phyloP scores from a whole-genome alignment of 176 grass and related monocot genomes.

The Bromus sterilis region DNA sequence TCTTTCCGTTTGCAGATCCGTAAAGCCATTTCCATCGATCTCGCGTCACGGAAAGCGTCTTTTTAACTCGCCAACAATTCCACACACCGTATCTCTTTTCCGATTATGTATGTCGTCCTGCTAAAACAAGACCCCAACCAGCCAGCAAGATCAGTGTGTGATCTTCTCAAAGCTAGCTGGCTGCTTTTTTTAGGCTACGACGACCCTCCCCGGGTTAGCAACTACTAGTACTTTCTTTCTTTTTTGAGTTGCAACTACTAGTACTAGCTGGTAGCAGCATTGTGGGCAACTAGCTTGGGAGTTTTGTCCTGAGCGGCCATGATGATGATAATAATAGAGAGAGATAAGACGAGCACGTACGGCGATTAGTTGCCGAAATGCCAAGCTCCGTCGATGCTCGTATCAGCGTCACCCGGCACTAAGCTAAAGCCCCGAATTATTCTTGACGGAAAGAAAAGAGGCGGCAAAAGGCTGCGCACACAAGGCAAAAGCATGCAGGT shows the following conservation, averaged over 20 bases:
- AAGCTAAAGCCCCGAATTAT: conserved; percentile 37
- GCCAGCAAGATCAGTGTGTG: not conserved
- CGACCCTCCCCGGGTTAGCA: not conserved
- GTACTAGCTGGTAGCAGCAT: too few species aligned
- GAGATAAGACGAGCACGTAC: not conserved
- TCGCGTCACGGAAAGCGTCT: not conserved
- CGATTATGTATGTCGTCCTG: not conserved
- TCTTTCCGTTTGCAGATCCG: not conserved
- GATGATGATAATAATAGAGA: not conserved
- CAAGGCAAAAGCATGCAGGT: not conserved
- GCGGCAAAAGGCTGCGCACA: conserved; percentile 2
- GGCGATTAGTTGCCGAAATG: not conserved
- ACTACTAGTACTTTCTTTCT: too few species aligned
- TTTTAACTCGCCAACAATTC: not conserved
- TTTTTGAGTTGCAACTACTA: too few species aligned
- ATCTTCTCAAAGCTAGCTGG: not conserved
- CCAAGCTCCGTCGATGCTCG: not conserved
- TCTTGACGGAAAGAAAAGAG: conserved; percentile 5
- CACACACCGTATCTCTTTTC: not conserved
- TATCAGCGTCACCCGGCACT: conserved; percentile 36
- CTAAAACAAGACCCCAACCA: not conserved
- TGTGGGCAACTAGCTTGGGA: not conserved
- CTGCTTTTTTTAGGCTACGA: not conserved
- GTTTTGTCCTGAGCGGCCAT: not conserved
- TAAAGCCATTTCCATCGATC: not conserved